A percentile compares a stretch with the other conserved stretches of the same genome.
These are phyloP conservation scores for Coemansia sp. DNA, from an alignment of 192 early-diverging fungal species.

Conservation along the genomic window DNA sequence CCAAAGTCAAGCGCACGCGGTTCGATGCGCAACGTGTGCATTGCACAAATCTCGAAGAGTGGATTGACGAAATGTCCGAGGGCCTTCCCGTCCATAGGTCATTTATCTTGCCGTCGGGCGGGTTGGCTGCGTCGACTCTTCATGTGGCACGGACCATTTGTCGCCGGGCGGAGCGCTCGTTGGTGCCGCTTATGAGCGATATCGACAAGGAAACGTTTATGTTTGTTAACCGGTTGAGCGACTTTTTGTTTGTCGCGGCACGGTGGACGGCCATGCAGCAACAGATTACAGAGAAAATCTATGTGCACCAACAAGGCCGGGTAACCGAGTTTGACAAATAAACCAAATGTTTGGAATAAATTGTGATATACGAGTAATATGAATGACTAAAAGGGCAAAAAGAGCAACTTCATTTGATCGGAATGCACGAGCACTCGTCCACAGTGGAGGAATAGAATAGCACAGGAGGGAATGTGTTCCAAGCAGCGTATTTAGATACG, in stretches of 20 bases:
- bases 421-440: neutral
- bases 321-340: conserved; percentile 47
- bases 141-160: conserved; percentile 85
- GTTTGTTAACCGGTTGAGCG: conserved; percentile 66
- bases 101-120: conserved; percentile 93
- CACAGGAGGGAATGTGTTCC: no score
- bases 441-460: no score
- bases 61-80: conserved; percentile 80
- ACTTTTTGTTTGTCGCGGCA: conserved; percentile 89
- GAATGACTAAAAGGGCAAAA: neutral
- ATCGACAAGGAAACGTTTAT: conserved; percentile 29
- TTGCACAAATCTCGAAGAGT: conserved; percentile 66
- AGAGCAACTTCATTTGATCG: neutral
- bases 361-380: neutral
- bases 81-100: conserved; percentile 73
- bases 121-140: conserved; percentile 73
- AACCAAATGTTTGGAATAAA: no score
- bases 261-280: conserved; percentile 75
- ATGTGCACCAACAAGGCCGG: conserved; percentile 52
- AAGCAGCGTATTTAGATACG: no score
- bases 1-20: conserved; percentile 64
- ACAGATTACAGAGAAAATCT: conserved; percentile 73
- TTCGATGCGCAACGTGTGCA: conserved; percentile 75
- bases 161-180: conserved; percentile 78
- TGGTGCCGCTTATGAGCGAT: conserved; percentile 67